Percentiles rank a stretch among this genome's conserved stretches.
Conservation (phyloP, 305 asterid species). For the Fraxinus albicans region DNA sequence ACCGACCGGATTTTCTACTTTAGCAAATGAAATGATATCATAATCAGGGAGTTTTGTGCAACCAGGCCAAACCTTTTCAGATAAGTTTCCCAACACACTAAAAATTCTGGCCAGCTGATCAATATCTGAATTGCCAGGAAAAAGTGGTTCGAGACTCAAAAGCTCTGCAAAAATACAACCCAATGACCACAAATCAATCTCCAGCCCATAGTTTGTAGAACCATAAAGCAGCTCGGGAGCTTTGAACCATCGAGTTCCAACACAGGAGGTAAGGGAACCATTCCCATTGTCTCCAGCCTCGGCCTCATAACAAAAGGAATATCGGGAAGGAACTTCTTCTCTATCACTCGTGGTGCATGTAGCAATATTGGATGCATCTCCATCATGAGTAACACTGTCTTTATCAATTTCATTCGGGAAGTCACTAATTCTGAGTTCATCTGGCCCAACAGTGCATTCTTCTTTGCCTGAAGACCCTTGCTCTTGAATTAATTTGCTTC, state of each 20-base stretch:
- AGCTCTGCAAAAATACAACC: constrained; percentile 95
- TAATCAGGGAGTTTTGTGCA: constrained; percentile 81
- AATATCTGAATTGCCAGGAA: constrained; percentile 85
- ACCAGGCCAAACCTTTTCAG: constrained; percentile 80
- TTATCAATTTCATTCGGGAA: constrained; percentile 53
- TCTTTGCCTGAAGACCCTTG: constrained; percentile 29
- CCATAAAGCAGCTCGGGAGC: constrained; percentile 95
- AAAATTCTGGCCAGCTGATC: constrained; percentile 80
- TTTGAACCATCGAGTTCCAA: constrained; percentile 95
- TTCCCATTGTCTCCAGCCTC: constrained; percentile 58
- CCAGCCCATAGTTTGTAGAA: constrained; percentile 76
- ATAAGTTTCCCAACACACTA: constrained; percentile 64
- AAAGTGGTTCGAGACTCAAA: constrained; percentile 65
- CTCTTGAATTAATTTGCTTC: constrained; percentile 31
- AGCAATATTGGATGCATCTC: constrained; percentile 76
- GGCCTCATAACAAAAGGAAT: constrained; percentile 49
- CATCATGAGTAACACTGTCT: constrained; percentile 62
- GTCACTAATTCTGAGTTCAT: constrained; percentile 33
- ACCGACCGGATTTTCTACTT: constrained; percentile 72
- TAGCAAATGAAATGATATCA: constrained; percentile 65
- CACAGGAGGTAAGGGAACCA: constrained; percentile 87
- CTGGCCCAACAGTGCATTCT: constrained; percentile 29
- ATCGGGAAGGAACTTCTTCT: constrained; percentile 62
- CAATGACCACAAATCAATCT: constrained; percentile 91
- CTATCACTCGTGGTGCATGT: constrained; percentile 76